Base-by-base conservation (phyloP, 139 green algal species). In the Pedinophyceae sp. region DNA sequence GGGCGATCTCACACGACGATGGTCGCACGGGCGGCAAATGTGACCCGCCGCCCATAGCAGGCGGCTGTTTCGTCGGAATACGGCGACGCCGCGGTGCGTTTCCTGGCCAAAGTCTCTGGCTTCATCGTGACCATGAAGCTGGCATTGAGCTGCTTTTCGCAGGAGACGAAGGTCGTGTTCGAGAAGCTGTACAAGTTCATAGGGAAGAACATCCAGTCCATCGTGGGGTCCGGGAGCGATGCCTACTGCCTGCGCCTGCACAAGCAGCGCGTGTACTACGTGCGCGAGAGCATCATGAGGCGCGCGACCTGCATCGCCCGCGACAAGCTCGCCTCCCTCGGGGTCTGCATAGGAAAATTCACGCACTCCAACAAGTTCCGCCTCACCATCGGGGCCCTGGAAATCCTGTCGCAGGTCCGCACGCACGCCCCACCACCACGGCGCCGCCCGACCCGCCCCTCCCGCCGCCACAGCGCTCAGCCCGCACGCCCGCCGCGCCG, bases 131-230 rank as follows among this genome's bases (percentile, higher is more conserved):
- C 23, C 4, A 28, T 18, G 29, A 3, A 30, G 4, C 4, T 29
- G 48, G 3, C 20, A 38, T 22, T 24, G 29, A 24, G 4, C 38
- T 48, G 27, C 28, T 16, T 2, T 55, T 22, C 56, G 51, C 61
- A 93, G 73, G 89, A 97, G 68, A 93, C 88, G 0, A 87, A 90
- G 61, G 55, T 71, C 24, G 89, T 99, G 15, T 93, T 99, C 58
- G 89, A 97, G 59, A 99, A 99, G 76, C 82, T 99, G 7, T 85
- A 91, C 60, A 95, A 96, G 52, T 99, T 91, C 52, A 81, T 99
- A 5, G 92, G 92, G 6, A 96, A 95, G 57, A 90, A 93, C 62
- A 84, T 99, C 30, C 90, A 92, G 61, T 73, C 66, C 46, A 62
- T 98, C 41, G 74, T 97, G 13, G 88, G 95, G 27, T 60, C 74